These are phyloP conservation scores for Pisolithus marmoratus DNA, from an alignment of 768 basidiomycete species.

Conservation along the genomic window DNA sequence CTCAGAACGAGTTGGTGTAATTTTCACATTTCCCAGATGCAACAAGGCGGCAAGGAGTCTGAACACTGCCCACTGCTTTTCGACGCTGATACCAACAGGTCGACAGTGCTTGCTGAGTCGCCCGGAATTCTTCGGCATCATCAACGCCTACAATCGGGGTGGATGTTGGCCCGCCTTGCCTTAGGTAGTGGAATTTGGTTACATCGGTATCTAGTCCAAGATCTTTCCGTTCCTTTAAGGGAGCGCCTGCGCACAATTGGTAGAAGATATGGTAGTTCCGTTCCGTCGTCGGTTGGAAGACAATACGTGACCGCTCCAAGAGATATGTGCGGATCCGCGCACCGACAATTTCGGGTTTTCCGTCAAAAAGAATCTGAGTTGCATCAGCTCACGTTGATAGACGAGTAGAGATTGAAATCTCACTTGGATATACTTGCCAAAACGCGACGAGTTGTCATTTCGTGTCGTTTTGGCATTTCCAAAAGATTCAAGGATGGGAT, in stretches of 20 bases:
- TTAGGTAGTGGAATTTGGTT: constrained; percentile 85
- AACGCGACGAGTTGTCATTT: constrained; percentile 98
- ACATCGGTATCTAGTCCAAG: constrained; percentile 84
- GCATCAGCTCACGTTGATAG: constrained; percentile 5
- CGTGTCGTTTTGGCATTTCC: constrained; percentile 99
- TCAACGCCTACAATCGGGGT: constrained; percentile 90
- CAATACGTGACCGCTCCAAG: constrained; percentile 93
- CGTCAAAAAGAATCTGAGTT: constrained; percentile 89
- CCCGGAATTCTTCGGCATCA: constrained; percentile 91
- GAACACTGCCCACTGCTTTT: constrained; percentile 98
- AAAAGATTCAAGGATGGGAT: constrained; percentile 97
- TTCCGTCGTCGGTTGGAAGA: constrained; percentile 95
- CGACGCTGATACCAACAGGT: constrained; percentile 97
- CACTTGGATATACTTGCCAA: constrained; percentile 98
- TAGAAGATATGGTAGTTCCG: constrained; percentile 99
- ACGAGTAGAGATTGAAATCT: constrained; percentile 1
- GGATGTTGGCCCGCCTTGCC: constrained; percentile 86
- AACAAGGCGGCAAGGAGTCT: constrained; percentile 87
- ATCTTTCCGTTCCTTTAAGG: constrained; percentile 91
- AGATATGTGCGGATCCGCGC: constrained; percentile 99
- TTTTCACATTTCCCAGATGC: constrained; percentile 97
- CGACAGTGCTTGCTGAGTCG: constrained; percentile 90
- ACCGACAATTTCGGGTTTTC: constrained; percentile 93
- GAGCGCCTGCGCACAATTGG: constrained; percentile 95
- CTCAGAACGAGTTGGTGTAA: constrained; percentile 76